phyloP scores from a whole-genome alignment of 75 land plant species.

The Sequoiadendron giganteum region DNA sequence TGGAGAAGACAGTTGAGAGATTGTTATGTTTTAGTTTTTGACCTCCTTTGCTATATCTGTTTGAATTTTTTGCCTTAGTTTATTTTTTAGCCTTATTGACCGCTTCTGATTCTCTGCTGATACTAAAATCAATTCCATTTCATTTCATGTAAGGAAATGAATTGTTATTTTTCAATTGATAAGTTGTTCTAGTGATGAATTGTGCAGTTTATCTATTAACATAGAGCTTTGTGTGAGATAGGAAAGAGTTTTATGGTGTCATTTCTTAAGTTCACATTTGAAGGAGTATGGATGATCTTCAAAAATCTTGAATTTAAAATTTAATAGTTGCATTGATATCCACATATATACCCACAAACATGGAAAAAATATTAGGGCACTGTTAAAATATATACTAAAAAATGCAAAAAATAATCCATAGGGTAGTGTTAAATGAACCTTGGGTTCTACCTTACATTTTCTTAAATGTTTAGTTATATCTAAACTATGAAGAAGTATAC shows the following conservation, averaged over 20 bases:
- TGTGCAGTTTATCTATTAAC: background rate
- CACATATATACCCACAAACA: too few species aligned
- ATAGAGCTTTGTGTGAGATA: background rate
- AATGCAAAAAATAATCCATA: background rate
- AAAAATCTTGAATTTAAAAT: background rate
- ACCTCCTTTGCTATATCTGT: background rate
- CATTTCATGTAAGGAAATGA: background rate
- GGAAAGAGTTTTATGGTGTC: background rate
- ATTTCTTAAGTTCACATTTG: background rate
- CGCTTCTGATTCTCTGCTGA: background rate
- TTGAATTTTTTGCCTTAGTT: background rate
- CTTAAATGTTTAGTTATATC: too few species aligned
- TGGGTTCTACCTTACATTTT: background rate
- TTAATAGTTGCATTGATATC: background rate
- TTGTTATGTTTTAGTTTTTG: background rate
- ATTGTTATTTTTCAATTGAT: background rate
- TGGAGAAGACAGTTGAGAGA: background rate
- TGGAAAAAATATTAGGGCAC: background rate
- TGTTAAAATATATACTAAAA: background rate
- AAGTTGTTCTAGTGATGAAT: background rate
- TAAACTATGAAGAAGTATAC: too few species aligned
- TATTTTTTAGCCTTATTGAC: background rate
- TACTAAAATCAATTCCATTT: background rate
- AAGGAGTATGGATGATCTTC: background rate
- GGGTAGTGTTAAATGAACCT: background rate